Base-by-base conservation (phyloP, 2,329 filamentous ascomycete genomes). In the Coccinonectria pachysandricola region DNA sequence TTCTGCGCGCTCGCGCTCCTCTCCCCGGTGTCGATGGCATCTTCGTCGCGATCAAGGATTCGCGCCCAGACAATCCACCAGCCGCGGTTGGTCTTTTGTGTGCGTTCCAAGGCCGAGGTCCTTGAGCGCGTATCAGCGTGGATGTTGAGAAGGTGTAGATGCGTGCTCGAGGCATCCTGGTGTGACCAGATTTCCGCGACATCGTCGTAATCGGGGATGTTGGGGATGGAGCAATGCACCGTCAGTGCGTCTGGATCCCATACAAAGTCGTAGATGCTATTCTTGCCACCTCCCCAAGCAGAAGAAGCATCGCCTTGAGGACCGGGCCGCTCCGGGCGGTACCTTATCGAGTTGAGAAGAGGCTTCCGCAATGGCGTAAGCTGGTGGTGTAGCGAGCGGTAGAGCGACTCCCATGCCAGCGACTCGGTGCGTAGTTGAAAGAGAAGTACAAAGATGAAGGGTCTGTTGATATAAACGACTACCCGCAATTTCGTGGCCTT, bases 371-470 rank as follows among this genome's bases (percentile, higher is more conserved):
- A 56, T 2, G 75, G 69, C 2, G 60, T 56, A 8, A 80, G 62
- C 41, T 80, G 74, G 35, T 68, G 54, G 40, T 78, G 72, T 12
- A 79, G 53, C 2, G 68, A 69, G 23, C 62, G 64, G 46, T 79
- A 79, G 6, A 77, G 52, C 0, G 56, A 43, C n/a, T 68, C 59
- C 49, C 60, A 67, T 4, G 65, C 64, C 2, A 77, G 52, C 2
- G 72, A 69, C 28, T 71, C 63, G 6, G 78, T 77, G 23, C 64
- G 62, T 9, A 58, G 47, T 8, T 49, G 45, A 50, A 88, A 88
- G 4, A 91, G 59, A 34, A 91, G 78, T 2, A 77, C 71, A 49
- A 82, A 87, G 24, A 88, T 69, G 52, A 88, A 88, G 0, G 83
- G 83, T 13, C 68, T 70, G 49, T 76, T 74, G 23, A 78, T 69